Conservation (phyloP, 805 yeast species). For the Candida khao-thaluensis region DNA sequence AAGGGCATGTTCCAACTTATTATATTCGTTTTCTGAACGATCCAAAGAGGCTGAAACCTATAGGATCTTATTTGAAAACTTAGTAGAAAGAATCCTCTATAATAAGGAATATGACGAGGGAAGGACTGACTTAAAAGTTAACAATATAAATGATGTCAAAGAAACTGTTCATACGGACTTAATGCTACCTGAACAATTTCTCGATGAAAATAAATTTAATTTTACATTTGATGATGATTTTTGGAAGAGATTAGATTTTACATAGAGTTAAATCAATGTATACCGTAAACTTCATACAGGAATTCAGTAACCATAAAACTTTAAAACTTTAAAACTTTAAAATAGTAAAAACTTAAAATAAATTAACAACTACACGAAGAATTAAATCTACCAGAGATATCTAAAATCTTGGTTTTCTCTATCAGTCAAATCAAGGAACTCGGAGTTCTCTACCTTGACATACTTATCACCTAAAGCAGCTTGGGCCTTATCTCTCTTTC, state of each 20-base stretch:
- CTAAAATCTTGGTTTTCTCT: conserved; percentile 54
- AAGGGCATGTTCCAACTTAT: conserved; percentile 24
- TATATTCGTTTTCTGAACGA: conserved; percentile 25
- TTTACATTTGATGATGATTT: conserved; percentile 16
- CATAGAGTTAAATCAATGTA: too few species aligned
- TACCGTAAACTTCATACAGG: too few species aligned
- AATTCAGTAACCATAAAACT: neutral
- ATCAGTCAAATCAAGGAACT: conserved; percentile 55
- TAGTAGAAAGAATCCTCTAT: conserved; percentile 18
- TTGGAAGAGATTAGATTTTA: conserved; percentile 13
- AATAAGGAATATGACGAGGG: conserved; percentile 11
- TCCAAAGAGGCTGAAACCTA: conserved; percentile 24
- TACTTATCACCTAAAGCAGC: conserved; percentile 10
- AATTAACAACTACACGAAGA: too few species aligned
- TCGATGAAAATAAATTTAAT: conserved; percentile 9
- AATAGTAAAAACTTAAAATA: too few species aligned
- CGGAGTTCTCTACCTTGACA: conserved; percentile 38
- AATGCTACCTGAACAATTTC: neutral
- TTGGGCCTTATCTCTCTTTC: conserved; percentile 28
- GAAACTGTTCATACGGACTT: neutral
- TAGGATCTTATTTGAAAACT: conserved; percentile 22
- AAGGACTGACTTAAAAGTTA: too few species aligned
- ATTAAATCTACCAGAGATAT: conserved; percentile 26
- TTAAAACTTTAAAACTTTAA: too few species aligned
- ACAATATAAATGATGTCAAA: neutral